phyloP scores from a whole-genome alignment of 352 stramenopile genomes.

The Pythium dissotocum region DNA sequence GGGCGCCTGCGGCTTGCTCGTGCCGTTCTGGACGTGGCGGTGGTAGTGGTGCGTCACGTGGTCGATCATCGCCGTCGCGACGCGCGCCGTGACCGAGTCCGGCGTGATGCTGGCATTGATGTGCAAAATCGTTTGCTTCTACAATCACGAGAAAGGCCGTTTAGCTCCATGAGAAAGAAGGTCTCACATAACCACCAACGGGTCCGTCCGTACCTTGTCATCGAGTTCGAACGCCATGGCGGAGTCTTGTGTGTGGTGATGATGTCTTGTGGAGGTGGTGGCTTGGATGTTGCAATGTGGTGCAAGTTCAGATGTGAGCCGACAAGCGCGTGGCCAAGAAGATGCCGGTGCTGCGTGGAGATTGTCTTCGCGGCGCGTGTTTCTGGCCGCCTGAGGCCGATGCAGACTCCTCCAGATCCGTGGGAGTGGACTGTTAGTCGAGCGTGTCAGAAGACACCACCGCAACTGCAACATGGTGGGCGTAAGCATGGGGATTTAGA shows the following conservation, averaged over 20 bases:
- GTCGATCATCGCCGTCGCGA: slow-evolving; percentile 66
- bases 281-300: slow-evolving; percentile 6
- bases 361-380: slow-evolving; percentile 10
- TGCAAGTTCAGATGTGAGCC: slow-evolving; percentile 1
- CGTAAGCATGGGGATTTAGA: not conserved
- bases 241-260: slow-evolving; percentile 1
- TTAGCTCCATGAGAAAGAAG: too few species aligned
- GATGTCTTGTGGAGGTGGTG: slow-evolving; percentile 5
- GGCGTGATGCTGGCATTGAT: slow-evolving; percentile 78
- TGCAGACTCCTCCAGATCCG: not conserved
- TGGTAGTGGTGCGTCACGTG: slow-evolving; percentile 79
- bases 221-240: slow-evolving; percentile 18
- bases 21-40: slow-evolving; percentile 40
- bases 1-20: slow-evolving; percentile 26
- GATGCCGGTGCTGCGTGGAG: not conserved
- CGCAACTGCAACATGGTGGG: slow-evolving; percentile 23
- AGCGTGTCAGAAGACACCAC: not conserved
- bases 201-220: slow-evolving; percentile 12
- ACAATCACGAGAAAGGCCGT: not conserved
- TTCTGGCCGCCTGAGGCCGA: slow-evolving; percentile 7
- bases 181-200: too few species aligned
- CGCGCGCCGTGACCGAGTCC: slow-evolving; percentile 66
- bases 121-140: slow-evolving; percentile 79
- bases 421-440: not conserved
- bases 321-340: not conserved